phyloP scores from a whole-genome alignment of 768 basidiomycete species.

The Mycena vitilis region DNA sequence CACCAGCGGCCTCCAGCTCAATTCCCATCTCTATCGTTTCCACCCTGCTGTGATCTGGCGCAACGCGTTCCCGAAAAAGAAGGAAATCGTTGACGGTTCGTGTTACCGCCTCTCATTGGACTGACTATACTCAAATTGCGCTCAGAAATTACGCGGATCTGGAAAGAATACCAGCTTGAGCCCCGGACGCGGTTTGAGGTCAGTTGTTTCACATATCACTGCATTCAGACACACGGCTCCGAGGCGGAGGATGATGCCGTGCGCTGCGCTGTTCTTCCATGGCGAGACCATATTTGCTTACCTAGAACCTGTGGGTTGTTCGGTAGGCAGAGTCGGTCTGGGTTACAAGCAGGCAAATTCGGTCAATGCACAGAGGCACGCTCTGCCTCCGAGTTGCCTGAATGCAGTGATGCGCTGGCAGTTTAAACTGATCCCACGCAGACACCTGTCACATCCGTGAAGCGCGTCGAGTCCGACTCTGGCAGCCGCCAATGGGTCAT shows the following conservation, averaged over 20 bases:
- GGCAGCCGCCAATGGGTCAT: constrained; percentile 55
- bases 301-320: no score
- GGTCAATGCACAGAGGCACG: no score
- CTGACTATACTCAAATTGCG: neutral
- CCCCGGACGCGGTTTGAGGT: constrained; percentile 58
- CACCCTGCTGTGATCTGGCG: constrained; percentile 60
- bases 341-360: no score
- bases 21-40: constrained; percentile 63
- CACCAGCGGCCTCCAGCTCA: constrained; percentile 64
- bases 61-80: constrained; percentile 56
- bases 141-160: constrained; percentile 54
- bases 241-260: no score
- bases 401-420: no score
- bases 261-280: no score
- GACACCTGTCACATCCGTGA: constrained; percentile 52
- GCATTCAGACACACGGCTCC: no score
- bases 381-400: no score
- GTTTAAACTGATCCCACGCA: constrained; percentile 12
- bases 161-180: constrained; percentile 63
- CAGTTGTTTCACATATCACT: constrained; percentile 8
- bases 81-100: constrained; percentile 61
- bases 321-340: no score
- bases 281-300: no score
- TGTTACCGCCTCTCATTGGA: neutral
- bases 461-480: constrained; percentile 40